Base-by-base conservation (phyloP, 352 stramenopile genomes). In the Globisporangium okanoganense region DNA sequence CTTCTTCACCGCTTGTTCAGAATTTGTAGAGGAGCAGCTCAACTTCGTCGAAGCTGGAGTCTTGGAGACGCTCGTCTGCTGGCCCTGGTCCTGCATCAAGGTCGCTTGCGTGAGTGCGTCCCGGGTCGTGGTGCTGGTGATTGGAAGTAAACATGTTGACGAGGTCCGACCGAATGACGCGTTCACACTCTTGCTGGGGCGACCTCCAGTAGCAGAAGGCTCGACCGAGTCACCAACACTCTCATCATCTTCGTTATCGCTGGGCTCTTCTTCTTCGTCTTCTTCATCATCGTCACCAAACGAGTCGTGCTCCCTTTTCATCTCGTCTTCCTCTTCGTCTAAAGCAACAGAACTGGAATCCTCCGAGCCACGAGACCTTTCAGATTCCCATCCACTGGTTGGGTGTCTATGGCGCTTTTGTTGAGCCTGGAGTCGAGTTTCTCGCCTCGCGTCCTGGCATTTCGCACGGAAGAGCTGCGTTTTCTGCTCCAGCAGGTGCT, bases 401-500 rank as follows among this genome's bases (percentile, higher is more conserved):
- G 4, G 9, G n/a, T 31, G 43, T 2, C 20, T 3, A 25, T 49
- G 43, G n/a, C 9, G 20, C n/a, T 18, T 16, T 18, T 8, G 3
- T 7, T 8, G n/a, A 31, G 43, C 20, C 43, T 25, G 20, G 4
- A 18, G 13, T 31, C 43, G 18, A 12, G 45, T 20, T 35, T 33
- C 24, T 35, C 24, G 12, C 45, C 16, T 20, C 31, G 22, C 18
- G 16, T 55, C 35, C 20, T 24, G 33, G 7, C 45, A 44, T 27
- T 27, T 43, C 2, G n/a, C 51, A 29, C 20, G 43, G 18, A 66
- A 66, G 25, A 25, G 44, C 33, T 56, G 52, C 5, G 35, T 40
- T 36, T 66, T 66, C 40, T 61, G 60, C 60, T 66, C 36, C 31
- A 58, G 53, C 31, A 61, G 24, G 2, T 66, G 31, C 31, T 61